Evolutionary conservation across 73 alveolate species (phyloP), one percentile per base, ranked within the genome.

Genomic region (Symbiodinium pilosum): DNA sequence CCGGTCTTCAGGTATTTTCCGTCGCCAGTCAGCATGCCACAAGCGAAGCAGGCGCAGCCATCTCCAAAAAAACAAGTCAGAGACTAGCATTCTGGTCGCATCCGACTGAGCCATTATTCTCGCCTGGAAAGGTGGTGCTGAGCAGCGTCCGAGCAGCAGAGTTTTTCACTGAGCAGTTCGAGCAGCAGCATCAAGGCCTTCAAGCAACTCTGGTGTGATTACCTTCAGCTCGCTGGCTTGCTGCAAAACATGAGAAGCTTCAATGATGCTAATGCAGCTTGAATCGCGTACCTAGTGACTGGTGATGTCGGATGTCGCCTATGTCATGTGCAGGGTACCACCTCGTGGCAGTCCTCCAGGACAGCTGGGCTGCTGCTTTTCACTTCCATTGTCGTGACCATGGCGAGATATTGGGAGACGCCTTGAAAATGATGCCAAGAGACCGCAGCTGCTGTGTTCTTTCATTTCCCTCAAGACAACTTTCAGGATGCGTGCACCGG

Each of bases 101-200:
- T n/a, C n/a, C n/a, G n/a, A n/a, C n/a, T n/a, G n/a, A n/a, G n/a
- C n/a, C n/a, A n/a, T n/a, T n/a, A n/a, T n/a, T n/a, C 39, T 3
- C 30, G 81, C 12, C 30, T 64, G 81, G 81, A 38, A 32, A 64
- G 81, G 81, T 64, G 81, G 39, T 64, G 32, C 81, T 64, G 39
- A 38, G 3, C 38, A 64, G 81, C 81, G 81, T 64, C 39, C 32
- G 30, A 18, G 81, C 81, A 26, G 4, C 81, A 32, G 34, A 64
- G 81, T 64, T 64, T 28, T 64, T 64, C 38, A 64, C 81, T 18
- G 81, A 64, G 38, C 81, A 64, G 81, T 64, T 64, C 81, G 81
- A 64, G 34, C 30, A 28, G 38, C 81, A 24, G 81, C 38, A 24
- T 64, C 81, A 38, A 64, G 81, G 81, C 81, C 38, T 54, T 0